A percentile compares a stretch with the other conserved stretches of the same genome.
Conservation (phyloP, 2,329 filamentous ascomycete genomes). For the Nectriaceae sp. region DNA sequence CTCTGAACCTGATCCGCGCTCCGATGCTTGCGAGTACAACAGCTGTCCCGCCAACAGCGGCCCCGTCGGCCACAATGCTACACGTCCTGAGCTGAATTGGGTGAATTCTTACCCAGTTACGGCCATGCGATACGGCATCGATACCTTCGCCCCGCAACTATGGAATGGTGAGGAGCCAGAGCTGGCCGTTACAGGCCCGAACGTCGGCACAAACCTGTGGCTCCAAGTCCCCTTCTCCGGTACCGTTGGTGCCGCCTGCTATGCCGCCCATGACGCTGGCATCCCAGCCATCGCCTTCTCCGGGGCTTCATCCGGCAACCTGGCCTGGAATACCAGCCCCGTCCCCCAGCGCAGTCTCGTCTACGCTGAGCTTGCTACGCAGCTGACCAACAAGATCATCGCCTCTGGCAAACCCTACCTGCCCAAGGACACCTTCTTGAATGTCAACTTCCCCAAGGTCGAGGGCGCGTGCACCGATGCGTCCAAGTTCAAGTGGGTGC, state of each 20-base stretch:
- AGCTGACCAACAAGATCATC: slow-evolving; percentile 57
- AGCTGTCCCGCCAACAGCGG: slow-evolving; percentile 61
- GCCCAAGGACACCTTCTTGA: slow-evolving; percentile 61
- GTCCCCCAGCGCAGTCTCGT: slow-evolving; percentile 55
- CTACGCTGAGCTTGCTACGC: slow-evolving; percentile 65
- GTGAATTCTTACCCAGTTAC: slow-evolving; percentile 72
- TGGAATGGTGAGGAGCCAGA: slow-evolving; percentile 57
- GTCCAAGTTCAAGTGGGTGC: slow-evolving; percentile 62
- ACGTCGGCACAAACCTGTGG: slow-evolving; percentile 60
- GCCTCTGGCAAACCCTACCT: slow-evolving; percentile 63
- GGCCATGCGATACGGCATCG: slow-evolving; percentile 63
- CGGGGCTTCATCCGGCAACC: slow-evolving; percentile 50
- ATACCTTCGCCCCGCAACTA: slow-evolving; percentile 53
- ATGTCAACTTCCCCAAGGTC: slow-evolving; percentile 68
- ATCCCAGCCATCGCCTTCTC: slow-evolving; percentile 72
- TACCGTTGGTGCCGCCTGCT: slow-evolving; percentile 65
- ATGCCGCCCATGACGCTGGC: slow-evolving; percentile 53
- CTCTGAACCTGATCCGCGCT: slow-evolving; percentile 47
- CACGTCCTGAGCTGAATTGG: slow-evolving; percentile 59
- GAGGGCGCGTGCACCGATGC: slow-evolving; percentile 50
- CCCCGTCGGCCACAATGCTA: slow-evolving; percentile 55
- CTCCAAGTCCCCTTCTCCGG: slow-evolving; percentile 61
- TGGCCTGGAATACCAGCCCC: slow-evolving; percentile 56
- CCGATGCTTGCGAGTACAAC: slow-evolving; percentile 58
- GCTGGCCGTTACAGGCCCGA: slow-evolving; percentile 66